These are phyloP conservation scores for Geoglossum glabrum DNA, from an alignment of 495 filamentous ascomycete species.

Conservation along the genomic window DNA sequence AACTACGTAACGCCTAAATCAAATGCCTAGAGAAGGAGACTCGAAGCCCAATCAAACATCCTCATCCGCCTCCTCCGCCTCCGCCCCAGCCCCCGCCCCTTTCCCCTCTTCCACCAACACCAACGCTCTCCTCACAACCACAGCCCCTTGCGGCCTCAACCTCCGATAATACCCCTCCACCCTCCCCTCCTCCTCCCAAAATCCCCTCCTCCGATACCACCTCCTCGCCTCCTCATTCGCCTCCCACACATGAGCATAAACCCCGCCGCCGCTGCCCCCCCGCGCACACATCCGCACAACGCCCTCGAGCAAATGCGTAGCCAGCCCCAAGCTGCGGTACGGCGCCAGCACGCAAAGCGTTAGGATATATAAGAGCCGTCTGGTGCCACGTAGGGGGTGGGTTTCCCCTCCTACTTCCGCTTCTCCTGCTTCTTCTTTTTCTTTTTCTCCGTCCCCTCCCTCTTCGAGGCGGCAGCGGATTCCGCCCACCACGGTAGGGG, in stretches of 20 bases:
- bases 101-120: neutral
- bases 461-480: constrained; percentile 62
- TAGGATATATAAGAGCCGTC: constrained; percentile 53
- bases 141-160: constrained; percentile 60
- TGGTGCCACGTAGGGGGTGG: too few species aligned
- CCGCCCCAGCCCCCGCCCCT: too few species aligned
- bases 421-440: constrained; percentile 1
- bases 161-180: constrained; percentile 68
- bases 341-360: constrained; percentile 68
- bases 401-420: neutral
- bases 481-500: constrained; percentile 51
- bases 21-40: too few species aligned
- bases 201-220: constrained; percentile 78
- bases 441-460: neutral
- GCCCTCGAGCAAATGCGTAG: constrained; percentile 40
- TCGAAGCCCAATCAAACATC: too few species aligned
- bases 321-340: constrained; percentile 63
- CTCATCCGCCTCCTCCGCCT: too few species aligned
- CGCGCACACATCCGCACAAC: constrained; percentile 5
- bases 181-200: constrained; percentile 34
- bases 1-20: too few species aligned
- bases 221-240: constrained; percentile 65
- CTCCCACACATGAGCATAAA: constrained; percentile 90
- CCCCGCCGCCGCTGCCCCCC: constrained; percentile 29
- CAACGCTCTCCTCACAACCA: constrained; percentile 34